Conservation (phyloP, 768 basidiomycete genomes). For the Podaxis sp. region DNA sequence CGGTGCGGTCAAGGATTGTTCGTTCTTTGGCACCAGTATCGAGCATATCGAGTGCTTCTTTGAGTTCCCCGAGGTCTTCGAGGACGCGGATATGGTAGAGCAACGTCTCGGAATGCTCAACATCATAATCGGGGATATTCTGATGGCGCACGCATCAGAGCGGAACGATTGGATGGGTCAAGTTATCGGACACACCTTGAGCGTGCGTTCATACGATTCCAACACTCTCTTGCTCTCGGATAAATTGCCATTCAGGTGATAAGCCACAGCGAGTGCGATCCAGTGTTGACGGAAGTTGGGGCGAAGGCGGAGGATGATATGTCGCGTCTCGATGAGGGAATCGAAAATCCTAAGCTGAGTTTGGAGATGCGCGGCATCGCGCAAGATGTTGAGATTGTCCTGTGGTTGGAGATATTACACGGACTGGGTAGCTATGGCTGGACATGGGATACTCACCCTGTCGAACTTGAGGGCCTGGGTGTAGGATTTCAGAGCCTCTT, state of each 20-base stretch:
- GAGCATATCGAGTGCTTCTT: conserved; percentile 57
- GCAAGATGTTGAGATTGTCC: conserved; percentile 93
- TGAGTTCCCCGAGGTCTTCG: conserved; percentile 64
- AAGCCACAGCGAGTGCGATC: conserved; percentile 85
- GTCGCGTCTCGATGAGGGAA: conserved; percentile 74
- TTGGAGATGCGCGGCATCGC: conserved; percentile 86
- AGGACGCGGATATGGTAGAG: conserved; percentile 73
- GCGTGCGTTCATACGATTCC: conserved; percentile 61
- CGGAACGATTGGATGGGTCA: background rate
- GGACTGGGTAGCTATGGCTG: conserved; percentile 4
- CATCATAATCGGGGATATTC: conserved; percentile 75
- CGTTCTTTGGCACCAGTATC: conserved; percentile 61
- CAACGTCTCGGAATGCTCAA: conserved; percentile 79
- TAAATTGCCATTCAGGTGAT: conserved; percentile 76
- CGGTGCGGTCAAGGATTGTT: conserved; percentile 65
- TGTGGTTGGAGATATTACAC: conserved; percentile 23
- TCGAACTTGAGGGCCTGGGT: conserved; percentile 85
- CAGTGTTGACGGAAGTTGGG: conserved; percentile 86
- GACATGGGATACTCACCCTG: conserved; percentile 49
- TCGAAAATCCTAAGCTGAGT: conserved; percentile 83
- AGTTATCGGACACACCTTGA: conserved; percentile 51
- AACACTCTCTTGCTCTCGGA: conserved; percentile 67
- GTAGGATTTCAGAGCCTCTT: conserved; percentile 92
- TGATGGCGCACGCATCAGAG: conserved; percentile 23
- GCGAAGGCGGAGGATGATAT: conserved; percentile 72